Evolutionary conservation across 208 protist genomes (phyloP), one percentile per base, ranked within the genome.

Genomic region (Acanthamoeba lenticulata): DNA sequence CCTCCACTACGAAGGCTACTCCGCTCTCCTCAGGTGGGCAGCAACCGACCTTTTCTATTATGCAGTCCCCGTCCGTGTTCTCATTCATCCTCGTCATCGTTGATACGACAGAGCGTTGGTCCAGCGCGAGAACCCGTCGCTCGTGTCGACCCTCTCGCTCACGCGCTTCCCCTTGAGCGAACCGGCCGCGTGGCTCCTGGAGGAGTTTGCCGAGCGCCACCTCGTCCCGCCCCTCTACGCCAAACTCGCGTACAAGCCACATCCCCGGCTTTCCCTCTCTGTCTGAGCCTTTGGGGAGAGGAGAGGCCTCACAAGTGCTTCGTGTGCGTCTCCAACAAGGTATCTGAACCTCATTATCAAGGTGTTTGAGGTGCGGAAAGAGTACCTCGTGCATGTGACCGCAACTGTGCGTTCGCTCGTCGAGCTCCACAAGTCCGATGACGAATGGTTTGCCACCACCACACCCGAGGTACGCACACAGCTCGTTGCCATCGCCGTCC

Each of bases 171-270:
- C 45, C 21, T 9, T 83, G 38, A 52, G 27, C 29, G 83, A 90
- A 24, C 34, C 27, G n/a, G 60, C 83, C 27, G 52, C 52, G 15
- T 90, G 83, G 83, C 40, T 90, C 7, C 55, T 90, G 21, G 83
- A 90, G 36, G 83, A 90, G 32, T 90, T 90, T 32, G 83, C 83
- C 19, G 19, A 69, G 17, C 83, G 83, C 3, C 55, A 69, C n/a
- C 42, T 69, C 32, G 17, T 90, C 44, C 47, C 83, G 6, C 34
- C 34, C 52, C 65, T 90, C 49, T 90, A 34, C 40, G 38, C 83
- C 17, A 90, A 67, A n/a, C 49, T 90, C 4, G 38, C 52, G 83
- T 90, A 67, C 34, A 15, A 1, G 17, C 27, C 15, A 9, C 19
- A 85, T 27, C 19, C 6, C 29, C n/a, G 15, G 9, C 21, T 85